These are phyloP conservation scores for Dillenia turbinata DNA, from an alignment of 164 flowering plant genomes.

Conservation along the genomic window DNA sequence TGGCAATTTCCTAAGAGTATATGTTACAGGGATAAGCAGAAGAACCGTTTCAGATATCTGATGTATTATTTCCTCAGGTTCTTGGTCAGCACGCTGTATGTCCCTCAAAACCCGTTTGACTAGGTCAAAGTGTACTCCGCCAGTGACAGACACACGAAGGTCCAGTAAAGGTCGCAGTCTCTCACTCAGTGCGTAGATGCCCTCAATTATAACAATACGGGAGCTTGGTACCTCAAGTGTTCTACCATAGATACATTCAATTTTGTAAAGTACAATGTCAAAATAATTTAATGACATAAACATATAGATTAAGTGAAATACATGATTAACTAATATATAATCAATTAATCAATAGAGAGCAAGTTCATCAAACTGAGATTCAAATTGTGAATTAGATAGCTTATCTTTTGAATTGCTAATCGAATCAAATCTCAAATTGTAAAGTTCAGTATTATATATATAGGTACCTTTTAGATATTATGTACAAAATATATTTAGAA, in stretches of 20 bases:
- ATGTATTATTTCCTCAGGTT: slow-evolving; percentile 95
- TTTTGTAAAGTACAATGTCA: no score
- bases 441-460: no score
- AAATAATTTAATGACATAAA: neutral
- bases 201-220: slow-evolving; percentile 85
- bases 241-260: slow-evolving; percentile 31
- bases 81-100: slow-evolving; percentile 95
- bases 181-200: slow-evolving; percentile 95
- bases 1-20: slow-evolving; percentile 4
- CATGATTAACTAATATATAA: neutral
- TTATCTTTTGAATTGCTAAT: no score
- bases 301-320: neutral
- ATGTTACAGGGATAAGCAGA: slow-evolving; percentile 24
- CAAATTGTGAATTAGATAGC: no score
- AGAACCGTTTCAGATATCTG: slow-evolving; percentile 98
- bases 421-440: no score
- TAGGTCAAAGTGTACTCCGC: slow-evolving; percentile 97
- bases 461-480: no score
- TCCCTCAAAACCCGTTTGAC: slow-evolving; percentile 93
- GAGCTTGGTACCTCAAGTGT: slow-evolving; percentile 87
- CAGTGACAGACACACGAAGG: slow-evolving; percentile 87
- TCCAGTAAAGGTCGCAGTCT: slow-evolving; percentile 74
- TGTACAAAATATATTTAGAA: no score
- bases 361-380: no score
- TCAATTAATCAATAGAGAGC: no score